A percentile compares a stretch with the other conserved stretches of the same genome.
phyloP scores from a whole-genome alignment of 2,329 filamentous ascomycete species.

The Fusarium chuoi region DNA sequence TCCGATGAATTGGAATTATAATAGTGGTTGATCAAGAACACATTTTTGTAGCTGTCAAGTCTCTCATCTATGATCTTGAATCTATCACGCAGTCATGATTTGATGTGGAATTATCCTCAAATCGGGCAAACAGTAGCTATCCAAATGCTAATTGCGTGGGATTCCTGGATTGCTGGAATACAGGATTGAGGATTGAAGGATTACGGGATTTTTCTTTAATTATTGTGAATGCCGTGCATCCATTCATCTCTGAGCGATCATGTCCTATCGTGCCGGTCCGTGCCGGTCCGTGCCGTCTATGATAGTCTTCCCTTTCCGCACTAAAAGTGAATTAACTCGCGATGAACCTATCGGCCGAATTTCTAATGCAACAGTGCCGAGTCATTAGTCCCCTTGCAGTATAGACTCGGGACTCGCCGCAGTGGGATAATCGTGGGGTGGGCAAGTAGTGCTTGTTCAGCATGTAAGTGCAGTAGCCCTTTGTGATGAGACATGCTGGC shows the following conservation, averaged over 20 bases:
- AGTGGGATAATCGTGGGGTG: neutral
- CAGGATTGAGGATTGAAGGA: conserved; percentile 1
- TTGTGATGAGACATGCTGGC: neutral
- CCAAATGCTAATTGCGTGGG: neutral
- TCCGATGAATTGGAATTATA: neutral
- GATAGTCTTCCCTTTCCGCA: neutral
- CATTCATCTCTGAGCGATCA: neutral
- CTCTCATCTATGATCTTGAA: neutral
- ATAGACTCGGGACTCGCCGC: neutral
- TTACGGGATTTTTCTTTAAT: neutral
- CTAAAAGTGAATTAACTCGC: neutral
- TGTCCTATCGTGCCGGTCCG: neutral
- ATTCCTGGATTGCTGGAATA: neutral
- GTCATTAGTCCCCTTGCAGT: neutral
- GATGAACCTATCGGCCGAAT: neutral
- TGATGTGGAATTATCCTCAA: neutral
- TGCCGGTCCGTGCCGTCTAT: neutral
- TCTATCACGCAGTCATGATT: neutral
- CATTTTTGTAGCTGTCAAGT: neutral
- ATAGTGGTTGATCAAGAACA: neutral
- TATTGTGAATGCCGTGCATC: neutral
- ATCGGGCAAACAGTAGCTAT: neutral
- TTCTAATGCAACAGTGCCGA: neutral
- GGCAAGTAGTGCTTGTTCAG: neutral
- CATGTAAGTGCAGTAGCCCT: neutral